Evolutionary conservation across 352 stramenopile species (phyloP).

Genomic region (Pythium pyrilobum): DNA sequence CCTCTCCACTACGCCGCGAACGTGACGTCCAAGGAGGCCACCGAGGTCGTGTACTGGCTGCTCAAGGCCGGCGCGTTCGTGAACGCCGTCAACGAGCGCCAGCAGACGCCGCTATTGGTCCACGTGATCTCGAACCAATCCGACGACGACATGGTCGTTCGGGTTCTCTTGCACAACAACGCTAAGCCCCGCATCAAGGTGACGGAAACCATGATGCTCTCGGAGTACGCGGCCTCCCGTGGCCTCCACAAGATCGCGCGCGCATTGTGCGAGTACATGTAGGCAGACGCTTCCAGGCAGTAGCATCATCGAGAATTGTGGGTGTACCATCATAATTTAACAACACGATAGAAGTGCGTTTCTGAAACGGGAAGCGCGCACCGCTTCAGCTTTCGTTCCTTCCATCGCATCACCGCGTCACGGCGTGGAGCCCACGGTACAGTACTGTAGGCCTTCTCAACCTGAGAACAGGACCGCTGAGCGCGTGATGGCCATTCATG

Average conservation of each 20-base stretch:
- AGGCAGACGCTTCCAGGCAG: neutral
- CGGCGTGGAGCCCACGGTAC: no score
- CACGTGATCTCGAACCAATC: slow-evolving; percentile 47
- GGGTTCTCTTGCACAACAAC: slow-evolving; percentile 46
- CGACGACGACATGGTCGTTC: slow-evolving; percentile 41
- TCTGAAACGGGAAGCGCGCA: neutral
- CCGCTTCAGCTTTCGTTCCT: neutral
- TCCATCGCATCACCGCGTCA: no score
- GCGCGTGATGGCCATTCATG: slow-evolving; percentile 2
- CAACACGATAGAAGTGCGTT: slow-evolving; percentile 21
- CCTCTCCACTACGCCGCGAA: slow-evolving; percentile 57
- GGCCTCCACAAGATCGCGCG: slow-evolving; percentile 40
- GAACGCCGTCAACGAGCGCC: slow-evolving; percentile 45
- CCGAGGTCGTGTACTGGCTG: slow-evolving; percentile 38
- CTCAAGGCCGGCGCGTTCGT: slow-evolving; percentile 42
- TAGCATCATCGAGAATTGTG: neutral
- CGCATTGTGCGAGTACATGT: slow-evolving; percentile 51
- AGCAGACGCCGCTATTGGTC: slow-evolving; percentile 48
- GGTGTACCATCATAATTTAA: no score
- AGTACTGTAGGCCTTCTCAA: no score
- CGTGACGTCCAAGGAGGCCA: slow-evolving; percentile 23
- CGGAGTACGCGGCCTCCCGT: slow-evolving; percentile 35
- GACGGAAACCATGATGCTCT: slow-evolving; percentile 37
- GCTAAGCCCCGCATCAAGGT: slow-evolving; percentile 42
- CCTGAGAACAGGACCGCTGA: no score